Conservation (phyloP, 306 rosid species). For the Biancaea sappan region DNA sequence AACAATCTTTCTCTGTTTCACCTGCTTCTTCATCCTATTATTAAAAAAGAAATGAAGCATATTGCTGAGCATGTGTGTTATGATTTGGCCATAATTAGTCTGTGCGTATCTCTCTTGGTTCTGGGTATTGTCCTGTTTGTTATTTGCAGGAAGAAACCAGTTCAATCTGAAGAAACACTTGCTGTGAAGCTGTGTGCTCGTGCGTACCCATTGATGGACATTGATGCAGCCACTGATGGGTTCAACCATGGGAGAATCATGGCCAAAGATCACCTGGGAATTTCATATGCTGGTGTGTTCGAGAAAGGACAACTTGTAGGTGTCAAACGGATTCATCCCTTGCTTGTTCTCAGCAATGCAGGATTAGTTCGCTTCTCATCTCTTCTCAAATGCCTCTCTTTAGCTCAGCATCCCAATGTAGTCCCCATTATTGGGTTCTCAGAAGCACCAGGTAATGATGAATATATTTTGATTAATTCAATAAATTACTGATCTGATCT, state of each 20-base stretch:
- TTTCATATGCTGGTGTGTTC: constrained; percentile 63
- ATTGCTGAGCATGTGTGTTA: constrained; percentile 44
- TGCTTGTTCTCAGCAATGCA: constrained; percentile 72
- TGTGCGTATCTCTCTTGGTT: constrained; percentile 50
- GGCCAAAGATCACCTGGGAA: constrained; percentile 79
- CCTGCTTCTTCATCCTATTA: too few species aligned
- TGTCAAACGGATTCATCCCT: constrained; percentile 70
- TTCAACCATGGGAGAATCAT: constrained; percentile 68
- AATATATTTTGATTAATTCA: too few species aligned
- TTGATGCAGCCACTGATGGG: constrained; percentile 79
- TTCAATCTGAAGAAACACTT: constrained; percentile 50
- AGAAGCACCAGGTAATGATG: constrained; percentile 76
- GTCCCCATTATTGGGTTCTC: constrained; percentile 74
- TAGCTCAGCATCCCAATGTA: constrained; percentile 78
- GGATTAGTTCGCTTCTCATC: constrained; percentile 71
- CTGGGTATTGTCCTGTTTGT: constrained; percentile 50
- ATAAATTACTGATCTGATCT: too few species aligned
- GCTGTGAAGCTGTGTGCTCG: constrained; percentile 50
- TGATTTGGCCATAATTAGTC: constrained; percentile 44
- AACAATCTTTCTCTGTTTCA: too few species aligned
- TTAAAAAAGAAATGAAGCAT: constrained; percentile 46
- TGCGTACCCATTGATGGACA: constrained; percentile 51
- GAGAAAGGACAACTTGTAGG: constrained; percentile 55
- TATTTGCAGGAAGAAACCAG: constrained; percentile 59
- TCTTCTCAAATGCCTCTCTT: constrained; percentile 56